These are phyloP conservation scores for Cornus controversa DNA, from an alignment of 148 eudicot species.

Conservation along the genomic window DNA sequence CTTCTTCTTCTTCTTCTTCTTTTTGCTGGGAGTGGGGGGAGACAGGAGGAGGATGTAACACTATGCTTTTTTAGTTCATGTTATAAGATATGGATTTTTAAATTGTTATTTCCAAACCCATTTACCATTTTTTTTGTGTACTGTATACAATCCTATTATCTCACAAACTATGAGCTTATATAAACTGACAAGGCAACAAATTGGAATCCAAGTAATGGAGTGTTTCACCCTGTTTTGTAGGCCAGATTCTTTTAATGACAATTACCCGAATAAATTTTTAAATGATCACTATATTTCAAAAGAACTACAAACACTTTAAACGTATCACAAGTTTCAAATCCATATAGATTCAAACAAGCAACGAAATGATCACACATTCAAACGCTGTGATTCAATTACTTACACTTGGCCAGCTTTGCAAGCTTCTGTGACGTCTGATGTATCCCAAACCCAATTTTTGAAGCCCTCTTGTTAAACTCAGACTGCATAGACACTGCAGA, in stretches of 20 bases:
- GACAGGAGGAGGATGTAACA: too few species aligned
- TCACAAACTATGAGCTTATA: too few species aligned
- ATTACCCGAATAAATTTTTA: neutral
- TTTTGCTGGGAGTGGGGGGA: too few species aligned
- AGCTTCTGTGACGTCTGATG: constrained; percentile 89
- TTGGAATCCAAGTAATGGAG: neutral
- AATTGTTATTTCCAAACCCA: too few species aligned
- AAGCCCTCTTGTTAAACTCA: constrained; percentile 70
- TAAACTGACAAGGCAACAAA: neutral
- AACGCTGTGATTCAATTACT: constrained; percentile 16
- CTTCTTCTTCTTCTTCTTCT: too few species aligned
- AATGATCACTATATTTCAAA: neutral
- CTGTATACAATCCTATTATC: too few species aligned
- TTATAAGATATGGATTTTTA: too few species aligned
- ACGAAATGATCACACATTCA: neutral
- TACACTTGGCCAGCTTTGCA: constrained; percentile 74
- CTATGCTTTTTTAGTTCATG: too few species aligned
- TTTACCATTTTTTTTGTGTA: too few species aligned
- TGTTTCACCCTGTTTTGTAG: neutral
- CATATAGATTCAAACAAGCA: neutral
- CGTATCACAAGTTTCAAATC: neutral
- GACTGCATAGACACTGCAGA: constrained; percentile 51
- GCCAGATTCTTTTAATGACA: neutral
- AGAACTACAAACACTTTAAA: neutral
- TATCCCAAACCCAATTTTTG: constrained; percentile 69